Conservation (phyloP, 73 alveolate genomes). For the Diophrys sp. region DNA sequence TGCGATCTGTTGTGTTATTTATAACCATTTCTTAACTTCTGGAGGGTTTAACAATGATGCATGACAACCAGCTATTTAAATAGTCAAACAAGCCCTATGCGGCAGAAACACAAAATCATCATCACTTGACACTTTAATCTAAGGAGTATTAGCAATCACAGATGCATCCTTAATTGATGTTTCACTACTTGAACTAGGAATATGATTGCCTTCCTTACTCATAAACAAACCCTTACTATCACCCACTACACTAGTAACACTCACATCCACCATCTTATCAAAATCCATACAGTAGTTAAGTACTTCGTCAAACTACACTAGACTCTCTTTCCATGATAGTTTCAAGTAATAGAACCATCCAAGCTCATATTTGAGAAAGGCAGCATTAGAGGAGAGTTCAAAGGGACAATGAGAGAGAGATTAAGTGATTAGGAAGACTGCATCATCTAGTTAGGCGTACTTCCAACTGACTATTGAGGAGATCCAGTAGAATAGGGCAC, state of each 20-base stretch:
- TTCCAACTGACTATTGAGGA: slow-evolving; percentile 60
- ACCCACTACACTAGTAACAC: too few relatives aligned
- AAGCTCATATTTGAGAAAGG: slow-evolving; percentile 60
- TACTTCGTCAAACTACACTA: slow-evolving; percentile 35
- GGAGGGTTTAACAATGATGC: slow-evolving; percentile 32
- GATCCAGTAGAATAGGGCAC: slow-evolving; percentile 62
- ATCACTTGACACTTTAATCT: too few relatives aligned
- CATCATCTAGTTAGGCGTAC: slow-evolving; percentile 54
- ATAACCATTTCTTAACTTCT: slow-evolving; percentile 31
- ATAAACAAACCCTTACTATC: too few relatives aligned
- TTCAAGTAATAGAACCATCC: slow-evolving; percentile 66
- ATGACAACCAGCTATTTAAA: slow-evolving; percentile 59
- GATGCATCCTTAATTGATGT: too few relatives aligned
- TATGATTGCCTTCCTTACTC: too few relatives aligned
- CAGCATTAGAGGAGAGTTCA: slow-evolving; percentile 35
- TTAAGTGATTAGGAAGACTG: slow-evolving; percentile 42
- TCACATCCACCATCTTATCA: too few relatives aligned
- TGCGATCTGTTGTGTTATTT: slow-evolving; percentile 35
- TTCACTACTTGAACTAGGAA: too few relatives aligned
- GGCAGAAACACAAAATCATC: slow-evolving; percentile 60
- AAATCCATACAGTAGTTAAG: slow-evolving; percentile 39
- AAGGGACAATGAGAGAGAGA: slow-evolving; percentile 37
- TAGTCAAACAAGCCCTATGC: slow-evolving; percentile 58
- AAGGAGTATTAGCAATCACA: too few relatives aligned
- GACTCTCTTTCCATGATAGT: slow-evolving; percentile 34